Evolutionary conservation across 2,329 filamentous ascomycete species (phyloP), one percentile per base, ranked within the genome.

Genomic region (Diaporthe caulivora): DNA sequence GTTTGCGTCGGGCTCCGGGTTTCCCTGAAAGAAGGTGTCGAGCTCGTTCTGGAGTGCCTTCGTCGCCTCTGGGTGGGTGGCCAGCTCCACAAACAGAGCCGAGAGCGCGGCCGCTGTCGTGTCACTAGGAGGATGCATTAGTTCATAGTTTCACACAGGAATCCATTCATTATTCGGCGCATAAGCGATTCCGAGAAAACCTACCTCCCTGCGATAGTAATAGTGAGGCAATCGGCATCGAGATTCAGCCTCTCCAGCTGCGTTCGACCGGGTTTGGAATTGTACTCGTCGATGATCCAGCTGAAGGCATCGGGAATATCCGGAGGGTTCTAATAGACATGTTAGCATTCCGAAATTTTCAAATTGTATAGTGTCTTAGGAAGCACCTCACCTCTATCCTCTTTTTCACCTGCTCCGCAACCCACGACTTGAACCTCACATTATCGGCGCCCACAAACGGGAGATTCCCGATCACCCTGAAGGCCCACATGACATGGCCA

Each of bases 71-170:
- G 69, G 70, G 26, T 65, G 54, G 17, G 57, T 74, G 31, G 72
- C 65, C 6, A 75, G 53, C 51, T 75, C 73, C 57, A 72, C 10
- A 54, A 75, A 75, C 9, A 72, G 58, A 24, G 37, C 62, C n/a
- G 65, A 64, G n/a, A 75, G 71, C 17, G 57, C 67, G 26, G 62
- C 71, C 7, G 73, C 70, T 47, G 64, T 73, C 24, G 73, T 71
- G 21, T 75, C 71, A 34, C 72, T 73, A 29, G 10, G 3, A 24
- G 67, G 29, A n/a, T 3, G 29, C 34, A 18, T 72, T 15, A 72
- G 60, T n/a, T 26, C 1, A 10, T 21, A 21, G 4, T 4, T 21
- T 1, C 37, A 42, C 11, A 17, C 4, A 6, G 21, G 44, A 40
- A 21, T 21, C 24, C 0, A 9, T 1, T 1, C 4, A 5, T 49